Conservation (phyloP, 805 yeast genomes). For the Myxozyma sirexii region DNA sequence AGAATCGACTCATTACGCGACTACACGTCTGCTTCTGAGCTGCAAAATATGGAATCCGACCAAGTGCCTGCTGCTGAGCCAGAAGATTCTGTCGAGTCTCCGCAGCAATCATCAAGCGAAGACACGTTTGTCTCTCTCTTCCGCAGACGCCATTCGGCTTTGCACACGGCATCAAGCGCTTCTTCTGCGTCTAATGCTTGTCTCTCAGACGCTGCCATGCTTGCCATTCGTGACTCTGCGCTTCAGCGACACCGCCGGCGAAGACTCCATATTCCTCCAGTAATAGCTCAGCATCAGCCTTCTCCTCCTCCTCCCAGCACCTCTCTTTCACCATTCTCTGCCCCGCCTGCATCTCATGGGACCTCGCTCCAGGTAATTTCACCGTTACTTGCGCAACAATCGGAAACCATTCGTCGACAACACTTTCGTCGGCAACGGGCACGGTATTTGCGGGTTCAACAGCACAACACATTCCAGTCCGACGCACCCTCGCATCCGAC, state of each 20-base stretch:
- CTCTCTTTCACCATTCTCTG: neutral
- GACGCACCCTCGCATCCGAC: neutral
- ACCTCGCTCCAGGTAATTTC: neutral
- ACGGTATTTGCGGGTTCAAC: neutral
- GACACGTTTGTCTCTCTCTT: neutral
- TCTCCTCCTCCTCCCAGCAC: neutral
- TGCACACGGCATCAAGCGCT: neutral
- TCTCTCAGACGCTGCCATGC: neutral
- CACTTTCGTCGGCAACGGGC: neutral
- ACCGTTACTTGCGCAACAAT: neutral
- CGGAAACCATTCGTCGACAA: neutral
- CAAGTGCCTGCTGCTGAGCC: neutral
- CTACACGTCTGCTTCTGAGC: no score
- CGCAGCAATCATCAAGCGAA: neutral
- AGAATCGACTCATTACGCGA: no score
- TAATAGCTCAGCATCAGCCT: neutral
- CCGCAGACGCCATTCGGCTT: neutral
- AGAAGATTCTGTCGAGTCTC: neutral
- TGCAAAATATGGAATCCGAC: no score
- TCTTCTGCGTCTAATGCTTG: neutral
- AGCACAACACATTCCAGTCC: neutral
- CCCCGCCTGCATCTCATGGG: neutral
- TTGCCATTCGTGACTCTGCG: constrained; percentile 3
- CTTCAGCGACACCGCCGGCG: constrained; percentile 10
- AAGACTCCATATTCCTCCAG: neutral